Evolutionary conservation across 2,329 filamentous ascomycete genomes (phyloP).

Genomic region (Tolypocladium endophyticum): DNA sequence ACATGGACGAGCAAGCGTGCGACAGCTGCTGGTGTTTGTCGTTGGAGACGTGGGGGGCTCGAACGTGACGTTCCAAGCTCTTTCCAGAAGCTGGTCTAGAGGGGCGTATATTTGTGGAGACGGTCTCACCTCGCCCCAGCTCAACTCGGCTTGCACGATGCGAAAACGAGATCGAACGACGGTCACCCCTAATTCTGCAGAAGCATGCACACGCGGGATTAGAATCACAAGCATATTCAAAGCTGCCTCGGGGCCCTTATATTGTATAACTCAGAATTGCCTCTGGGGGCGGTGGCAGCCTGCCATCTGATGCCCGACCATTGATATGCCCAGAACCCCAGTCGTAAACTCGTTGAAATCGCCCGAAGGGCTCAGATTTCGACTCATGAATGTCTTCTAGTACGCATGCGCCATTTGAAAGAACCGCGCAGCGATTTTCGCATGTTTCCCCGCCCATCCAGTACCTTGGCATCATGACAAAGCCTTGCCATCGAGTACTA

Average conservation of each 20-base stretch:
- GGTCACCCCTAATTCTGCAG: too few relatives aligned
- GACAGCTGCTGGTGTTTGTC: background rate
- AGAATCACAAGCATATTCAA: background rate
- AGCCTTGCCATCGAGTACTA: background rate
- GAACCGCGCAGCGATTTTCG: background rate
- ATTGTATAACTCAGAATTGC: background rate
- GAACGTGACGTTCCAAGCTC: background rate
- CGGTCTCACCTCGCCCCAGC: background rate
- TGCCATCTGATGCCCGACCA: background rate
- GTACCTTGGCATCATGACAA: background rate
- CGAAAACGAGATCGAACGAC: background rate
- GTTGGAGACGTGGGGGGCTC: background rate
- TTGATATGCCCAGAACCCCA: background rate
- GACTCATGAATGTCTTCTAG: background rate
- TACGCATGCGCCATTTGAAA: background rate
- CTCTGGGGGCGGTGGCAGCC: background rate
- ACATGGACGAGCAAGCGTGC: slow-evolving; percentile 15
- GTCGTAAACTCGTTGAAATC: background rate
- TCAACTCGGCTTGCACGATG: background rate
- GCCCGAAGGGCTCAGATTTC: background rate
- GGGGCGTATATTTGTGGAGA: background rate
- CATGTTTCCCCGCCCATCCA: slow-evolving; percentile 1
- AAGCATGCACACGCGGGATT: background rate
- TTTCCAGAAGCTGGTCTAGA: background rate
- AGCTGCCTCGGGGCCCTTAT: background rate